Evolutionary conservation across 1,139 yeast genomes (phyloP).

Genomic region (Protomyces inouyei): DNA sequence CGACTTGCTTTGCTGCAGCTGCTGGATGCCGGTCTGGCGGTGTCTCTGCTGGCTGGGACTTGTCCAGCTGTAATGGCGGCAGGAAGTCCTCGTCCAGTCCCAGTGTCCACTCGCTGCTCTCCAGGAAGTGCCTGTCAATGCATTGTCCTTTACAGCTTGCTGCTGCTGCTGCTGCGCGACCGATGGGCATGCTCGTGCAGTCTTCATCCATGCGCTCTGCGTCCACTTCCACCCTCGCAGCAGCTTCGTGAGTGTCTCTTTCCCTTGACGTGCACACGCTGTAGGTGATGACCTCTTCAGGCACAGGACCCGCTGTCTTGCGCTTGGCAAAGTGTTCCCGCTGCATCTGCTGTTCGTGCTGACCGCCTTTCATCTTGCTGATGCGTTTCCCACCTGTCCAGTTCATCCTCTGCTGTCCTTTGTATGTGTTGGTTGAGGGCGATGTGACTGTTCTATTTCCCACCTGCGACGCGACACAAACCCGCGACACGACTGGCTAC

Average conservation of each 20-base stretch:
- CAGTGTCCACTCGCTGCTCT: not conserved
- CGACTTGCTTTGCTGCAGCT: not conserved
- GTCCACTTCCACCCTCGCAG: not conserved
- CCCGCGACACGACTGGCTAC: not conserved
- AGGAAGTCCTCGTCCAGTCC: not conserved
- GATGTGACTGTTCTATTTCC: not conserved
- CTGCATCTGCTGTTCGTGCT: not conserved
- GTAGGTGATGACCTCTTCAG: not conserved
- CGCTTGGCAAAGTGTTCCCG: not conserved
- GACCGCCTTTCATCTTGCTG: not conserved
- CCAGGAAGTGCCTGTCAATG: not conserved
- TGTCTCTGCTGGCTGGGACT: not conserved
- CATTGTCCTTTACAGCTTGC: too few species aligned
- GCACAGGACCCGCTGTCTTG: not conserved
- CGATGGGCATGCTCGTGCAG: too few species aligned
- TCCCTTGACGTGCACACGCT: not conserved
- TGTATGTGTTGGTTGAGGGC: not conserved
- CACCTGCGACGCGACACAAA: not conserved
- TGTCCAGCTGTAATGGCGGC: not conserved
- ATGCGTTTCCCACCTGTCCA: not conserved
- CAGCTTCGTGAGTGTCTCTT: not conserved
- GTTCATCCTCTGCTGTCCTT: not conserved
- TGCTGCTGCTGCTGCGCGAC: too few species aligned
- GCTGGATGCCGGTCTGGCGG: not conserved
- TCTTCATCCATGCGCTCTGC: not conserved